Percentiles rank a stretch among this genome's conserved stretches.
phyloP scores from a whole-genome alignment of 192 early-diverging fungal species.

The Umbelopsis vinacea region DNA sequence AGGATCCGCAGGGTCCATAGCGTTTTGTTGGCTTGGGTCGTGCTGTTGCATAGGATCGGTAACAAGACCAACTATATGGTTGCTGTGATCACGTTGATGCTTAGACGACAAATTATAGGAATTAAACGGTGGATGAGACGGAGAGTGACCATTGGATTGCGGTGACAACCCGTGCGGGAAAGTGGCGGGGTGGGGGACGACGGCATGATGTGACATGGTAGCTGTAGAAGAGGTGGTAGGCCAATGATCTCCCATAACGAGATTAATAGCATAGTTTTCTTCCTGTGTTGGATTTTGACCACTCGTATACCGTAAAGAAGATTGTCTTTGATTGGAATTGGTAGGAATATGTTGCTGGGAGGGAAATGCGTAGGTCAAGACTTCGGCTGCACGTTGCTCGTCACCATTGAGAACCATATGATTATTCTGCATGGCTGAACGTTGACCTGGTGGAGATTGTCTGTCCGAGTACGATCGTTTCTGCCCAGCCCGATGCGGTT shows the following conservation, averaged over 20 bases:
- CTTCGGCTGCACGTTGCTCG: conserved; percentile 11
- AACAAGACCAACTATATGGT: background rate
- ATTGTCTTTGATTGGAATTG: background rate
- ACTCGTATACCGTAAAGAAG: conserved; percentile 11
- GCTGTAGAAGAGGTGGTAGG: background rate
- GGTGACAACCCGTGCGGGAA: conserved; percentile 9
- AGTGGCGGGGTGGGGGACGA: background rate
- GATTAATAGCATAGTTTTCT: conserved; percentile 2
- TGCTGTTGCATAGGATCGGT: background rate
- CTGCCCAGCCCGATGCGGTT: background rate
- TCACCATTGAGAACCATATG: conserved; percentile 2
- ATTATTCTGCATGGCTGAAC: background rate
- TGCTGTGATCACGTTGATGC: background rate
- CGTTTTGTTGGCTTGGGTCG: background rate
- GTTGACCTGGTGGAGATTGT: conserved; percentile 8
- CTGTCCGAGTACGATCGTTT: conserved; percentile 18
- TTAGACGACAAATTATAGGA: background rate
- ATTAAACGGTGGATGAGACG: background rate
- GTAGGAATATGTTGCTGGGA: background rate
- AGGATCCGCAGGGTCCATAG: background rate
- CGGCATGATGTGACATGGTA: conserved; percentile 4
- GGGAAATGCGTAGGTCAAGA: background rate
- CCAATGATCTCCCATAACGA: conserved; percentile 12
- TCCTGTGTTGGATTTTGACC: background rate
- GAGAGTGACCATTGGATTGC: background rate